phyloP scores from a whole-genome alignment of 1,284 basidiomycete genomes.

The Abortiporus biennis region DNA sequence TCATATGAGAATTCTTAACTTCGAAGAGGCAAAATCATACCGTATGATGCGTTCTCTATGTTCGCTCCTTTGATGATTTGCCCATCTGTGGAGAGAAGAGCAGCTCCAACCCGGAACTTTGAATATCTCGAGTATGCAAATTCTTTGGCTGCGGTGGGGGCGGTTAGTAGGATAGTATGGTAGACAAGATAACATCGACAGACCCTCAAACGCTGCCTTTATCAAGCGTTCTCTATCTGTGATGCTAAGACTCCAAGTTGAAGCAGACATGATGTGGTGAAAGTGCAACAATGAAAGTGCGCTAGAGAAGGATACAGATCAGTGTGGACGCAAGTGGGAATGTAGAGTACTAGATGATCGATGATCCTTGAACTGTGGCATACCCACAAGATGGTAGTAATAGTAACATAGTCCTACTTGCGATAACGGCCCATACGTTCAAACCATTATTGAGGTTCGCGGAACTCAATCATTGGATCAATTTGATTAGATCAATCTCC shows the following conservation, averaged over 20 bases:
- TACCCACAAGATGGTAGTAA: no score
- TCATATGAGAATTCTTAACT: neutral
- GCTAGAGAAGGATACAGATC: no score
- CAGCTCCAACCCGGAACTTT: slow-evolving; percentile 86
- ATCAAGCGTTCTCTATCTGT: slow-evolving; percentile 24
- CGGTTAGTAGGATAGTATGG: neutral
- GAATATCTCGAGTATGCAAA: slow-evolving; percentile 72
- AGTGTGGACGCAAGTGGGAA: no score
- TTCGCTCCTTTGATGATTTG: slow-evolving; percentile 79
- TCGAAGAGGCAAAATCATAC: slow-evolving; percentile 36
- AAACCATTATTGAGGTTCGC: no score
- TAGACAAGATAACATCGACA: neutral
- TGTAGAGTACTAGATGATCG: no score
- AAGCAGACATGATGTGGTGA: slow-evolving; percentile 21
- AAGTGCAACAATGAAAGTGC: no score
- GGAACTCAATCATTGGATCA: no score
- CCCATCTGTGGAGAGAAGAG: slow-evolving; percentile 66
- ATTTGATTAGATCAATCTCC: no score
- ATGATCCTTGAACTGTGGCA: no score
- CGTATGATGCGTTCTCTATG: slow-evolving; percentile 89
- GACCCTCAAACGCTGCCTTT: slow-evolving; percentile 29
- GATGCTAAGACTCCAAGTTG: slow-evolving; percentile 17
- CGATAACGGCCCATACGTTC: no score
- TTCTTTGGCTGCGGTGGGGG: slow-evolving; percentile 37
- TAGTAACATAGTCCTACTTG: no score